These are phyloP conservation scores for Sesbania bispinosa DNA, from an alignment of 306 rosid species.

Conservation along the genomic window DNA sequence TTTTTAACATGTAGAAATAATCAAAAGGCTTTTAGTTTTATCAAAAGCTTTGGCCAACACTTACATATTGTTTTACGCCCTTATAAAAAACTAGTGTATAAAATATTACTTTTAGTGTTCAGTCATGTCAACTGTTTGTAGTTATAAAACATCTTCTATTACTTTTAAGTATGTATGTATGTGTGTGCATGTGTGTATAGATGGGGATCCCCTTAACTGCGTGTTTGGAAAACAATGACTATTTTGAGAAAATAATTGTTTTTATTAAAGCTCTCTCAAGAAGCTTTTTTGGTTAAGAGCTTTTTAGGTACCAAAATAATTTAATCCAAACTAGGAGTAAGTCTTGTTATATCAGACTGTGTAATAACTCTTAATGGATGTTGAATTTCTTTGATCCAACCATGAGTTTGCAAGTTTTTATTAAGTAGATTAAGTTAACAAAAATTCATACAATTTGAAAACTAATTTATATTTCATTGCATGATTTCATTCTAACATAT, in stretches of 20 bases:
- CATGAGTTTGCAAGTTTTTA: not conserved
- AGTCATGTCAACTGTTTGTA: too few relatives aligned
- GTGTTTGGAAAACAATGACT: not conserved
- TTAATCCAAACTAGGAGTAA: not conserved
- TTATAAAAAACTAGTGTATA: not conserved
- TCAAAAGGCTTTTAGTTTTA: not conserved
- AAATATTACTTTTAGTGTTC: not conserved
- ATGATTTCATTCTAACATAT: not conserved
- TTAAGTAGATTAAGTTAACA: not conserved
- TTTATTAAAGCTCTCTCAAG: not conserved
- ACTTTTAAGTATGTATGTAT: too few relatives aligned
- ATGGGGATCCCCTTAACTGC: not conserved
- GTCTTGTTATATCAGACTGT: not conserved
- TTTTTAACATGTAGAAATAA: not conserved
- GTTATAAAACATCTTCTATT: not conserved
- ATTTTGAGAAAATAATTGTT: too few relatives aligned
- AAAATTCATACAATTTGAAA: not conserved
- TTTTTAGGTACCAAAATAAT: not conserved
- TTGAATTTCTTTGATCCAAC: not conserved
- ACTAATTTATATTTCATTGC: not conserved
- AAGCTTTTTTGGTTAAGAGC: not conserved
- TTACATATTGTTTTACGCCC: not conserved
- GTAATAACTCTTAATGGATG: not conserved
- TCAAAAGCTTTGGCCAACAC: not conserved
- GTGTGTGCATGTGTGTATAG: not conserved